These are phyloP conservation scores for Mariannaea sp. DNA, from an alignment of 2,329 filamentous ascomycete genomes.

Conservation along the genomic window DNA sequence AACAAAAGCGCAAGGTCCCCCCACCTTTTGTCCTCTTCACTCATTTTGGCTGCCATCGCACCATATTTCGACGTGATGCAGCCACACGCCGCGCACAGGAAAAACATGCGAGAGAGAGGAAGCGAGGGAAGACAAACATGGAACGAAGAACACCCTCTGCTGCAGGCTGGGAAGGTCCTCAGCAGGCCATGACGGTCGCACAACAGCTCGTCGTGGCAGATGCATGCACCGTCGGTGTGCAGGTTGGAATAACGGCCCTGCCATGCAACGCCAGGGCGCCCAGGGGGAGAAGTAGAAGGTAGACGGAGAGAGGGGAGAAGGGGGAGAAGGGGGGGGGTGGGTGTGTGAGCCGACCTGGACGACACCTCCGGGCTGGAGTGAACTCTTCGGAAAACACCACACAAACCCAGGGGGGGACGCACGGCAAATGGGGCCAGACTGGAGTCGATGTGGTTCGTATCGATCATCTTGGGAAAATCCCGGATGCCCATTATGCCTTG, in stretches of 20 bases:
- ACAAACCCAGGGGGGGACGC: not conserved
- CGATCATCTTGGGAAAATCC: conserved; percentile 28
- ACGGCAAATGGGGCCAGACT: not conserved
- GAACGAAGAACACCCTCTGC: too few relatives aligned
- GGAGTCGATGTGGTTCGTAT: conserved; percentile 24
- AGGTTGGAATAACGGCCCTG: conserved; percentile 32
- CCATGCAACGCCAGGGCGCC: conserved; percentile 29
- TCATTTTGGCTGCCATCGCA: conserved; percentile 12
- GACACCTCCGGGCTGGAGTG: not conserved
- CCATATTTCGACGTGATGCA: conserved; percentile 19
- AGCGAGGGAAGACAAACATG: too few relatives aligned
- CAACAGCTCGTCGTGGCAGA: conserved; percentile 26
- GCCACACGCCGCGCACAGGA: conserved; percentile 18
- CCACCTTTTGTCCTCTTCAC: too few relatives aligned
- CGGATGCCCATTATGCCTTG: conserved; percentile 23
- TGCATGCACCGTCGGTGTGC: conserved; percentile 30
- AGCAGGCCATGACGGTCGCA: conserved; percentile 20
- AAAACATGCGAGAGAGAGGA: too few relatives aligned
- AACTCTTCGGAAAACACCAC: not conserved
- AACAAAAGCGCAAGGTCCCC: too few relatives aligned
- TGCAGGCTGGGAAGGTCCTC: too few relatives aligned
- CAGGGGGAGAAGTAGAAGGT: too few relatives aligned
- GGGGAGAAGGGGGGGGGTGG: not conserved
- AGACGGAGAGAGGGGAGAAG: not conserved
- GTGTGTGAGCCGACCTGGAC: conserved; percentile 7